A percentile compares a stretch with the other conserved stretches of the same genome.
These are phyloP conservation scores for Trichoderma reesei DNA, from an alignment of 495 filamentous ascomycete species.

Conservation along the genomic window DNA sequence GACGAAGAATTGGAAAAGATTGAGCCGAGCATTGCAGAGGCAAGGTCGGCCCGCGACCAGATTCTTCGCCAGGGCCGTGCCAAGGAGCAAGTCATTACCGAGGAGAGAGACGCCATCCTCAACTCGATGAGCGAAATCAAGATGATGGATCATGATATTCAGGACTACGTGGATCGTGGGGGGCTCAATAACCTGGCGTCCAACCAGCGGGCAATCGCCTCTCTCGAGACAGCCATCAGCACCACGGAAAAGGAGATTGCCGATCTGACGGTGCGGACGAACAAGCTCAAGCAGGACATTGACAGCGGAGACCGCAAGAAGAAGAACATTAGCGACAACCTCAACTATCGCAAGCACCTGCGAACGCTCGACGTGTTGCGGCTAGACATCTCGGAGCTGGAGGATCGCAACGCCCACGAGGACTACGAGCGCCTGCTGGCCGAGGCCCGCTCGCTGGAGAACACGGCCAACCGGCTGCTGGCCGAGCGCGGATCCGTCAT, in stretches of 20 bases:
- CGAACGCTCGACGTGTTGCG: slow-evolving; percentile 55
- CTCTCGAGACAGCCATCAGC: slow-evolving; percentile 53
- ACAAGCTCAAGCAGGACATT: slow-evolving; percentile 67
- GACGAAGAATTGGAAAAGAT: slow-evolving; percentile 63
- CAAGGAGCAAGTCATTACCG: slow-evolving; percentile 64
- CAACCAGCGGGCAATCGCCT: slow-evolving; percentile 58
- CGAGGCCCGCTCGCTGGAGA: slow-evolving; percentile 55
- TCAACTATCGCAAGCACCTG: slow-evolving; percentile 67
- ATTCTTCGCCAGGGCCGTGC: slow-evolving; percentile 58
- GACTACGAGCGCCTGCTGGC: slow-evolving; percentile 65
- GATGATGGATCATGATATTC: slow-evolving; percentile 64
- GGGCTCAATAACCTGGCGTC: slow-evolving; percentile 61
- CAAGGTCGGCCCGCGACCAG: slow-evolving; percentile 65
- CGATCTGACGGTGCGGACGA: slow-evolving; percentile 56
- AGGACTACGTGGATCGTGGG: slow-evolving; percentile 65
- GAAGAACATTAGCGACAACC: slow-evolving; percentile 75
- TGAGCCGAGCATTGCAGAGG: slow-evolving; percentile 61
- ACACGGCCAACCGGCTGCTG: slow-evolving; percentile 48
- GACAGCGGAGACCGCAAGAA: slow-evolving; percentile 69
- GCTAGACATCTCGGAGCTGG: slow-evolving; percentile 63
- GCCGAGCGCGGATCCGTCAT: slow-evolving; percentile 44
- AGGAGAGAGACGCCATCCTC: slow-evolving; percentile 58
- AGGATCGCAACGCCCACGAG: slow-evolving; percentile 69
- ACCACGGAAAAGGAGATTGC: slow-evolving; percentile 57
- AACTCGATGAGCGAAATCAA: slow-evolving; percentile 68